phyloP scores from a whole-genome alignment of 2,329 filamentous ascomycete genomes.

The Escovopsis sp. region DNA sequence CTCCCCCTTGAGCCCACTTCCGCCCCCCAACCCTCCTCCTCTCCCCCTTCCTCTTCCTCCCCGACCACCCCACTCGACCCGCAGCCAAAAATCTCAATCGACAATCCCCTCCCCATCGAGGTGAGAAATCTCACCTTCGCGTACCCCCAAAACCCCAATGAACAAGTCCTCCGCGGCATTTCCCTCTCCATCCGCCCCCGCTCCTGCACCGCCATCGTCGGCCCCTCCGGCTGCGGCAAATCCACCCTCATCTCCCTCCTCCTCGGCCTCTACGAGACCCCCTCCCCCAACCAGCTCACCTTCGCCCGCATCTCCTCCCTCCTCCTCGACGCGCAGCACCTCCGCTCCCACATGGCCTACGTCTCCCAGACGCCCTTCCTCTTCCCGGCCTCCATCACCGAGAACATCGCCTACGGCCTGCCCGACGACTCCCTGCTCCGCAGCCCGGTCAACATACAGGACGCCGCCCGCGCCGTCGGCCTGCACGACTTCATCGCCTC shows the following conservation, averaged over 20 bases:
- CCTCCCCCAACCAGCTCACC: constrained; percentile 25
- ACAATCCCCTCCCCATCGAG: constrained; percentile 29
- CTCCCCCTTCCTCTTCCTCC: no score
- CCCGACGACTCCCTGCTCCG: constrained; percentile 35
- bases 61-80: constrained; percentile 13
- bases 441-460: constrained; percentile 26
- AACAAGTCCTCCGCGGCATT: constrained; percentile 45
- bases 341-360: constrained; percentile 48
- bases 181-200: constrained; percentile 47
- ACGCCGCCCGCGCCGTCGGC: constrained; percentile 41
- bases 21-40: no score
- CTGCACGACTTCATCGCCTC: constrained; percentile 65
- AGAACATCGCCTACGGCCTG: constrained; percentile 67
- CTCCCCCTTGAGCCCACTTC: constrained; percentile 40
- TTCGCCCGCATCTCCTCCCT: constrained; percentile 43
- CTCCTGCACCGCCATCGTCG: constrained; percentile 63
- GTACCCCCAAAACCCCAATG: constrained; percentile 45
- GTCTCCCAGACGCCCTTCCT: constrained; percentile 59
- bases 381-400: constrained; percentile 47
- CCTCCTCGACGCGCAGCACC: constrained; percentile 40
- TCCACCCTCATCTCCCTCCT: constrained; percentile 67
- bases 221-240: constrained; percentile 79
- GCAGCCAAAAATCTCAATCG: constrained; percentile 19
- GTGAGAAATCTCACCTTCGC: constrained; percentile 45
- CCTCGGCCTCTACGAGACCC: constrained; percentile 49